Conservation (phyloP, 2,329 filamentous ascomycete species). For the Chaetomium olivaceum region DNA sequence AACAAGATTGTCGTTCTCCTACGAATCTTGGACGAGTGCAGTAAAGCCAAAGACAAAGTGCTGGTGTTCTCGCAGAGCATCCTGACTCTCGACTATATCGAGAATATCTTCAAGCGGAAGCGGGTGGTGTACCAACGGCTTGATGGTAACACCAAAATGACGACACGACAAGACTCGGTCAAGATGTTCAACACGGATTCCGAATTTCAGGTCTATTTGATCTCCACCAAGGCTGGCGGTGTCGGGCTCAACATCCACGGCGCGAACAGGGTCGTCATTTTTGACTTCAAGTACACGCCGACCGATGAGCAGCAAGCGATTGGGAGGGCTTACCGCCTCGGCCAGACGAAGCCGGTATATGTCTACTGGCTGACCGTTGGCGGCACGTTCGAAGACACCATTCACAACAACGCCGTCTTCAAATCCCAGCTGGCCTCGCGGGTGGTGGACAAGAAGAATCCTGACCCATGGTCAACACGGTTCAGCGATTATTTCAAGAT, state of each 20-base stretch:
- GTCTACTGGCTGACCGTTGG: slow-evolving; percentile 80
- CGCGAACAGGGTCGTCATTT: slow-evolving; percentile 83
- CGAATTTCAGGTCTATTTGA: slow-evolving; percentile 64
- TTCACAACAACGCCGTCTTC: slow-evolving; percentile 75
- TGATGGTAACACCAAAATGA: slow-evolving; percentile 63
- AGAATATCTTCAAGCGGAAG: slow-evolving; percentile 53
- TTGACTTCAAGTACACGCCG: slow-evolving; percentile 82
- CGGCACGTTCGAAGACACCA: slow-evolving; percentile 74
- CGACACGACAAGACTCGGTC: slow-evolving; percentile 60
- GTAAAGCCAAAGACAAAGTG: slow-evolving; percentile 66
- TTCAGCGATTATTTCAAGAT: slow-evolving; percentile 59
- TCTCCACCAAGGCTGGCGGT: slow-evolving; percentile 81
- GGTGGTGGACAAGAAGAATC: slow-evolving; percentile 82
- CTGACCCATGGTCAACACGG: slow-evolving; percentile 64
- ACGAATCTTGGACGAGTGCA: slow-evolving; percentile 67
- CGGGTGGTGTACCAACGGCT: slow-evolving; percentile 58
- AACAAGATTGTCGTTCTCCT: slow-evolving; percentile 69
- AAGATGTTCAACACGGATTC: slow-evolving; percentile 66
- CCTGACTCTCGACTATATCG: slow-evolving; percentile 68
- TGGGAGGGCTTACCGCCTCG: slow-evolving; percentile 81
- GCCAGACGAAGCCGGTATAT: slow-evolving; percentile 76
- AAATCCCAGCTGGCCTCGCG: slow-evolving; percentile 78
- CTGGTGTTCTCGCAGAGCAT: slow-evolving; percentile 79
- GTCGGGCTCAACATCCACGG: slow-evolving; percentile 80
- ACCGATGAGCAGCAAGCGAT: slow-evolving; percentile 82